Percentiles rank a stretch among this genome's conserved stretches.
These are phyloP conservation scores for Epichloe gansuensis DNA, from an alignment of 2,329 filamentous ascomycete species.

Conservation along the genomic window DNA sequence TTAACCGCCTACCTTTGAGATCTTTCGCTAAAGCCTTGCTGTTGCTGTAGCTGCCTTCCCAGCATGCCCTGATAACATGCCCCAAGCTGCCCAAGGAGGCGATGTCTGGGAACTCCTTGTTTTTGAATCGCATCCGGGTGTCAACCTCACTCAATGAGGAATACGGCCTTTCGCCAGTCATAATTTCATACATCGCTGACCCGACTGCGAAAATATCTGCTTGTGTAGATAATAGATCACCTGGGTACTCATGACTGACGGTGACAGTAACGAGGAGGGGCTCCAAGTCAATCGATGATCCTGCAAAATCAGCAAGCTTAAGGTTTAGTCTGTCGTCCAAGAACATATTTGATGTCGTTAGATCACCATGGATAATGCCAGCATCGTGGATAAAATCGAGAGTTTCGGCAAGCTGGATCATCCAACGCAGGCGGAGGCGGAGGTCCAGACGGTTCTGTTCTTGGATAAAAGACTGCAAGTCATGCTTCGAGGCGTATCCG, in stretches of 20 bases:
- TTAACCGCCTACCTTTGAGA: background rate
- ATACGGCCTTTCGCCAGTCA: conserved; percentile 3
- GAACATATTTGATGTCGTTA: conserved; percentile 4
- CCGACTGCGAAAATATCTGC: conserved; percentile 4
- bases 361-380: conserved; percentile 4
- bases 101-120: conserved; percentile 1
- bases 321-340: conserved; percentile 3
- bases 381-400: conserved; percentile 2
- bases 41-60: conserved; percentile 1
- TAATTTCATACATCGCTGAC: conserved; percentile 1
- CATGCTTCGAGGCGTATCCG: conserved; percentile 3
- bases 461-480: conserved; percentile 3
- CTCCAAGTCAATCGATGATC: conserved; percentile 3
- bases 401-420: conserved; percentile 3
- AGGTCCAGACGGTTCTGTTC: background rate
- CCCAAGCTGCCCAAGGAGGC: conserved; percentile 1
- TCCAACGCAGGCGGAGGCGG: conserved; percentile 1
- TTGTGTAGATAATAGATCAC: background rate
- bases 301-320: conserved; percentile 6
- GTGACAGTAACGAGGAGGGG: conserved; percentile 2
- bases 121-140: background rate
- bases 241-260: conserved; percentile 1
- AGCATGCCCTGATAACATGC: conserved; percentile 3
- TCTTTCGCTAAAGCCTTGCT: background rate
- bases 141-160: background rate